Evolutionary conservation across 306 rosid species (phyloP).

Genomic region (Dalbergia oliveri): DNA sequence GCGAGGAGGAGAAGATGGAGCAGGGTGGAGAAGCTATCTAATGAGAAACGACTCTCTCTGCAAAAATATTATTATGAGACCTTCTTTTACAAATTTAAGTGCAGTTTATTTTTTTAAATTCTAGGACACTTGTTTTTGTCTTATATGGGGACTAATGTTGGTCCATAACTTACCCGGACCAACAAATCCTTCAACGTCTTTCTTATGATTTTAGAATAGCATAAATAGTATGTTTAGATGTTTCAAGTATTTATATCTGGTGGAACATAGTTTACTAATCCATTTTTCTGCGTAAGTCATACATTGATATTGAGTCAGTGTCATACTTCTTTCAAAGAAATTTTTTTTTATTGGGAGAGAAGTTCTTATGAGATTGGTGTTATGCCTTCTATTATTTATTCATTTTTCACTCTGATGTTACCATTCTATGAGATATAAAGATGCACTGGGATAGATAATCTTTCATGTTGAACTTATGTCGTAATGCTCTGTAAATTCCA

Average conservation of each 20-base stretch:
- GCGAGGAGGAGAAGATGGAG: too few relatives aligned
- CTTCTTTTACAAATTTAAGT: too few relatives aligned
- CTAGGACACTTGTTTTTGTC: too few relatives aligned
- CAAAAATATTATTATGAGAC: too few relatives aligned
- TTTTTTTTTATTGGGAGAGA: background rate
- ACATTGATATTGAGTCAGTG: constrained; percentile 7
- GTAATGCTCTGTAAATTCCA: constrained; percentile 16
- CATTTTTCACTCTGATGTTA: background rate
- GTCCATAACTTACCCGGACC: too few relatives aligned
- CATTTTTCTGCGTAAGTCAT: constrained; percentile 9
- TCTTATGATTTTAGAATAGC: constrained; percentile 23
- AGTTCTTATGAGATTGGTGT: constrained; percentile 1
- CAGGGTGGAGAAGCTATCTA: too few relatives aligned
- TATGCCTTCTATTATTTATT: constrained; percentile 7
- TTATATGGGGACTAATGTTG: too few relatives aligned
- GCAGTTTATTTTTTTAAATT: too few relatives aligned
- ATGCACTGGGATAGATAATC: background rate
- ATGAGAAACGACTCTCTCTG: too few relatives aligned
- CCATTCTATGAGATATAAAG: constrained; percentile 14
- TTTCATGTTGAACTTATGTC: constrained; percentile 2
- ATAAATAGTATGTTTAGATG: background rate
- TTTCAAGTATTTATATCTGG: background rate
- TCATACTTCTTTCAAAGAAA: constrained; percentile 1
- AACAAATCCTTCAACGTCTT: background rate
- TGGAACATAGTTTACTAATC: constrained; percentile 21